Conservation (phyloP, 2,329 filamentous ascomycete species). For the Microdochium paspali region DNA sequence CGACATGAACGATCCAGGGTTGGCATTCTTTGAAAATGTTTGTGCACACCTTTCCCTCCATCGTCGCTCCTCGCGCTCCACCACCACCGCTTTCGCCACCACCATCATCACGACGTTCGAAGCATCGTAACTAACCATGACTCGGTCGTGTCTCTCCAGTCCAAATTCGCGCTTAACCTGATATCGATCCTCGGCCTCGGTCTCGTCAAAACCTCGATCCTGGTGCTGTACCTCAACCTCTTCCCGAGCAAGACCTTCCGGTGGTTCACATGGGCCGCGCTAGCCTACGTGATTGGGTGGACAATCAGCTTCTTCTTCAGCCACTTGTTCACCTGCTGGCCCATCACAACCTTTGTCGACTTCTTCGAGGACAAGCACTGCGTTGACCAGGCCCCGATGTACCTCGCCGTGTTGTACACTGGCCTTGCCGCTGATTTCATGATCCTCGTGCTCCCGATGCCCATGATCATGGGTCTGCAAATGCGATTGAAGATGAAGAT, state of each 20-base stretch:
- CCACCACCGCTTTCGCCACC: too few relatives aligned
- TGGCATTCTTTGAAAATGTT: constrained; percentile 11
- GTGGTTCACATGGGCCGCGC: constrained; percentile 5
- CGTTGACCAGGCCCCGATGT: constrained; percentile 10
- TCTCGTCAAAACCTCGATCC: constrained; percentile 10
- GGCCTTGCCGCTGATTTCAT: constrained; percentile 13
- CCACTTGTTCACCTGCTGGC: constrained; percentile 15
- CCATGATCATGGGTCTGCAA: constrained; percentile 14
- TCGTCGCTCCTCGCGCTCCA: not conserved
- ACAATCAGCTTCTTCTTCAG: constrained; percentile 14
- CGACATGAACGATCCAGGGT: constrained; percentile 10
- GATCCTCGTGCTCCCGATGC: constrained; percentile 15
- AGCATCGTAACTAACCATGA: not conserved
- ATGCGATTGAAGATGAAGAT: constrained; percentile 13
- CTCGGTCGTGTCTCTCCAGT: constrained; percentile 2
- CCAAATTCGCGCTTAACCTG: constrained; percentile 11
- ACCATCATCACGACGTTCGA: not conserved
- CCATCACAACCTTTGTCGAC: constrained; percentile 14
- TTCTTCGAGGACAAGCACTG: constrained; percentile 13
- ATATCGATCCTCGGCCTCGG: constrained; percentile 9
- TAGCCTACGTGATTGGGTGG: constrained; percentile 9
- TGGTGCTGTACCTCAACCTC: constrained; percentile 11
- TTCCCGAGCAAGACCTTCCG: constrained; percentile 7
- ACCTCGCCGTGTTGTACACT: constrained; percentile 11
- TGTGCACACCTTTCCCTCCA: not conserved